Conservation (phyloP, 2,329 filamentous ascomycete genomes). For the Microsporum audouinii region DNA sequence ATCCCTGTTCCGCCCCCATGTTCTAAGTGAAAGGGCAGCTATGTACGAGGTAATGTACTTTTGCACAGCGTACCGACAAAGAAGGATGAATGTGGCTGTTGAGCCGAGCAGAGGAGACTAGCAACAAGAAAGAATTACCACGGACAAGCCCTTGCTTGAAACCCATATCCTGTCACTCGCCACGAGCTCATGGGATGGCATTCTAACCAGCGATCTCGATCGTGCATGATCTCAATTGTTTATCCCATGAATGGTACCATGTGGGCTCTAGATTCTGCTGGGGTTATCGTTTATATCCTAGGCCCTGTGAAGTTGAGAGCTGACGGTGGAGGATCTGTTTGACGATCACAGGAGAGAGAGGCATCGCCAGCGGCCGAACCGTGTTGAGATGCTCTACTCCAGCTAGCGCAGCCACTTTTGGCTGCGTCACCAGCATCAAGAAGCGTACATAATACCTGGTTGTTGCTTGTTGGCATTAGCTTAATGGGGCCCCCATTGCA, state of each 20-base stretch:
- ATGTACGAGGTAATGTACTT: neutral
- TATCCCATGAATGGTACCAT: neutral
- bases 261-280: neutral
- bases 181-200: neutral
- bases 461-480: constrained; percentile 1
- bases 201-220: neutral
- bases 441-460: neutral
- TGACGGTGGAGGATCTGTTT: neutral
- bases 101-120: neutral
- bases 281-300: neutral
- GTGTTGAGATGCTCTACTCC: neutral
- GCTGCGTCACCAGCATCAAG: neutral
- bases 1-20: constrained; percentile 3
- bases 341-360: neutral
- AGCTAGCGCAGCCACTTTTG: neutral
- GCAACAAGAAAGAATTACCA: neutral
- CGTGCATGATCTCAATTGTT: neutral
- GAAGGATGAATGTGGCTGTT: neutral
- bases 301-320: neutral
- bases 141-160: neutral
- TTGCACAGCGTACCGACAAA: neutral
- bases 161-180: neutral
- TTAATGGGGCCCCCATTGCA: neutral
- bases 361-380: neutral
- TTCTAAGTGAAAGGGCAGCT: neutral